Percentiles rank a stretch among this genome's conserved stretches.
Evolutionary conservation across 495 filamentous ascomycete species (phyloP).

Genomic region (Xylona heveae): DNA sequence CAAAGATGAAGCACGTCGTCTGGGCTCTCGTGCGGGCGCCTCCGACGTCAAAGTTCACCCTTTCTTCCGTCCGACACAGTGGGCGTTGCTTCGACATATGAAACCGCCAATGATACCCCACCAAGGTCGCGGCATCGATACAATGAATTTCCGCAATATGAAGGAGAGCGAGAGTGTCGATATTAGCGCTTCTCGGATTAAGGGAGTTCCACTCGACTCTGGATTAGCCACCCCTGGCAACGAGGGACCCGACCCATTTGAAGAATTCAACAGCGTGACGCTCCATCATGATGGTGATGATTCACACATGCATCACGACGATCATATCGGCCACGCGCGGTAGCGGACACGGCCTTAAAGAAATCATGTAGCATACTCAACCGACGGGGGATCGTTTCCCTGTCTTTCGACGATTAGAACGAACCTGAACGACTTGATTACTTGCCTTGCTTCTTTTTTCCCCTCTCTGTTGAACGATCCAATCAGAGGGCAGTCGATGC

Average conservation of each 20-base stretch:
- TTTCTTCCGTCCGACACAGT: slow-evolving; percentile 90
- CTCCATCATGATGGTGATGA: slow-evolving; percentile 90
- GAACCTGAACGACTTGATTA: too few species aligned
- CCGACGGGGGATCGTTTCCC: too few species aligned
- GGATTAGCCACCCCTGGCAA: slow-evolving; percentile 68
- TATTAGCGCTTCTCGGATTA: slow-evolving; percentile 48
- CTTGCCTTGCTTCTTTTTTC: too few species aligned
- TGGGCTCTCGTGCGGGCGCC: slow-evolving; percentile 85
- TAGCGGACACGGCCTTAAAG: too few species aligned
- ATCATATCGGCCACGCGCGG: background rate
- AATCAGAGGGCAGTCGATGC: too few species aligned
- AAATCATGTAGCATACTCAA: too few species aligned
- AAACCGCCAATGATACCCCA: slow-evolving; percentile 97
- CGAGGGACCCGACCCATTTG: slow-evolving; percentile 82
- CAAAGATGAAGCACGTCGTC: slow-evolving; percentile 89
- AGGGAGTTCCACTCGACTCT: slow-evolving; percentile 69
- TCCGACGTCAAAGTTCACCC: slow-evolving; percentile 93
- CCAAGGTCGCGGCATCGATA: slow-evolving; percentile 79
- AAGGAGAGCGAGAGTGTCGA: slow-evolving; percentile 94
- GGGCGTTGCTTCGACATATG: slow-evolving; percentile 92
- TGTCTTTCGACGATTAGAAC: too few species aligned
- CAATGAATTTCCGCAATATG: slow-evolving; percentile 89
- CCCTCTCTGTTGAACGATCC: too few species aligned
- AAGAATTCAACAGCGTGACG: slow-evolving; percentile 97
- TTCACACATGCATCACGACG: slow-evolving; percentile 4